Percentiles rank a stretch among this genome's conserved stretches.
Conservation (phyloP, 352 stramenopile genomes). For the Pythium aquatile region DNA sequence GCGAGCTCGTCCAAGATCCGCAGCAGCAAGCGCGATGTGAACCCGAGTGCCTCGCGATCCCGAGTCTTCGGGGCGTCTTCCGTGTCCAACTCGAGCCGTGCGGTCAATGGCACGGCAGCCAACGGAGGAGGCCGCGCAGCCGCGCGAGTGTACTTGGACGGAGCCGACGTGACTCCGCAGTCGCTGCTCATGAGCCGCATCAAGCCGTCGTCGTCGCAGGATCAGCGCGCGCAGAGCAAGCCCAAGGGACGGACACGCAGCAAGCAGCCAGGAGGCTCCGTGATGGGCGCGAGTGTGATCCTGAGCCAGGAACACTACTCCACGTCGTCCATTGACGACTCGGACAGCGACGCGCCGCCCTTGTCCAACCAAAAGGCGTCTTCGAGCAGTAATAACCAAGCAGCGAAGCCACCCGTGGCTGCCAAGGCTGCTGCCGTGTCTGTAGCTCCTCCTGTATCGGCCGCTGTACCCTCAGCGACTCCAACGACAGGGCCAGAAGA, state of each 20-base stretch:
- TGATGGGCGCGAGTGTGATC: conserved; percentile 50
- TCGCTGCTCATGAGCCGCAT: conserved; percentile 73
- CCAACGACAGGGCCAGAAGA: conserved; percentile 15
- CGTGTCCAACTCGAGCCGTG: conserved; percentile 67
- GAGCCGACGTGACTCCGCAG: conserved; percentile 71
- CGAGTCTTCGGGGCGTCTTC: conserved; percentile 56
- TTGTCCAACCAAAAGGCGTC: conserved; percentile 7
- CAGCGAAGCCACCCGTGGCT: not conserved
- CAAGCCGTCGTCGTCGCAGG: conserved; percentile 46
- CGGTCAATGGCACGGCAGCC: conserved; percentile 47
- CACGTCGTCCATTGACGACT: conserved; percentile 53
- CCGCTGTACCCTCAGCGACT: not conserved
- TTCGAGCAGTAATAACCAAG: not conserved
- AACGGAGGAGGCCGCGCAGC: conserved; percentile 36
- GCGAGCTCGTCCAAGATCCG: conserved; percentile 41
- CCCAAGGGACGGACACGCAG: conserved; percentile 29
- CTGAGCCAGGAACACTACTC: conserved; percentile 46
- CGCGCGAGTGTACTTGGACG: conserved; percentile 67
- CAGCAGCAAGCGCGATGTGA: conserved; percentile 46
- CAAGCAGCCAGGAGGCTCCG: conserved; percentile 25
- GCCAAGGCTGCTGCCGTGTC: not conserved
- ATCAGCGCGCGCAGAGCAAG: conserved; percentile 21
- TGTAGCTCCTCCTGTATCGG: not conserved
- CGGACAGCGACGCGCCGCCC: conserved; percentile 26
- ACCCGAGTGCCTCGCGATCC: conserved; percentile 44